Base-by-base conservation (phyloP, 169 alveolate genomes). In the Cryptosporidium canis region DNA sequence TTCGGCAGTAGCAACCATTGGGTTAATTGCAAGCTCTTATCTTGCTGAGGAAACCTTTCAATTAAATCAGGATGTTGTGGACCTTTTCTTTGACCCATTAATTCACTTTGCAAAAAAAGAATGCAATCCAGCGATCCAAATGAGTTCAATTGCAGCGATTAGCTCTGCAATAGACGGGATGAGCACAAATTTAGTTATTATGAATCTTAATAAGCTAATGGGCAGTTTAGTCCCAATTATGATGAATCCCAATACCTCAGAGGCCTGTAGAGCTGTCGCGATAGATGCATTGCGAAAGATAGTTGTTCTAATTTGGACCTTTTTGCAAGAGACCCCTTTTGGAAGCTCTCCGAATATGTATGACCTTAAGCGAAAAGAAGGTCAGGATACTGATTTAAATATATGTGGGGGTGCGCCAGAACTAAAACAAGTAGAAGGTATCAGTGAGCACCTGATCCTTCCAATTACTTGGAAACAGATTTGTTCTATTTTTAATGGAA, bases 391-490 rank as follows among this genome's bases (percentile, higher is more conserved):
- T 21, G 85, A 72, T 18, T 33, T 3, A 18, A 56, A 51, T 72
- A 39, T 0, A 18, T 12, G 35, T 16, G 63, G 12, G n/a, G 66
- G 41, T 37, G 37, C 11, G 0, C 21, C 27, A 11, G 83, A 68
- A 47, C 31, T 31, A 33, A 35, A 61, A 2, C 68, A 61, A 8
- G 45, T 1, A 29, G 45, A 61, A 0, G 45, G 68, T 4, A 33
- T 61, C n/a, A 35, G n/a, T 21, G 72, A 39, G 11, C 47, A 16
- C 41, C 44, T 77, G 44, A 58, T 39, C 27, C 72, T 63, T 9
- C 87, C 87, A n/a, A 77, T 55, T 29, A 58, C 87, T 39, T 77
- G 87, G 87, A 77, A 77, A 43, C 51, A 77, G n/a, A 77, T 77
- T 5, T 41, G 65, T 43, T n/a, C 48, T 21, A 58, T 39, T 21